These are phyloP conservation scores for Pilatotrama ljubarskyi DNA, from an alignment of 768 basidiomycete genomes.

Conservation along the genomic window DNA sequence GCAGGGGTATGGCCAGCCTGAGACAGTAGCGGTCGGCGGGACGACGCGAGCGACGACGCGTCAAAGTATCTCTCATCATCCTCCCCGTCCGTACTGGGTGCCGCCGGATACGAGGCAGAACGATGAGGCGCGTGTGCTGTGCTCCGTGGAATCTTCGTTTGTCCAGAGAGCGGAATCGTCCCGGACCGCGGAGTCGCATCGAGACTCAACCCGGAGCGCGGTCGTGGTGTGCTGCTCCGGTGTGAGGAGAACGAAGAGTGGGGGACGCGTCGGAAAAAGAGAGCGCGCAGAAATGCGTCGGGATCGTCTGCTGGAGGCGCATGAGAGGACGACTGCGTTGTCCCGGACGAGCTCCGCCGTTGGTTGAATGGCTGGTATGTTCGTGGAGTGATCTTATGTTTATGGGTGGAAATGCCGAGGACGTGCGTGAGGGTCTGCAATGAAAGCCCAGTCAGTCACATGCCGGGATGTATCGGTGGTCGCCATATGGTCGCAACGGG, in stretches of 20 bases:
- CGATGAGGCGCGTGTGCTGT: conserved; percentile 15
- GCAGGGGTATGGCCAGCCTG: conserved; percentile 15
- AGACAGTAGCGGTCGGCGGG: conserved; percentile 23
- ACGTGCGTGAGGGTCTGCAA: conserved; percentile 57
- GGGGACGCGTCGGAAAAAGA: conserved; percentile 28
- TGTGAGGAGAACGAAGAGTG: conserved; percentile 11
- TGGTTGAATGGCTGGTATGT: conserved; percentile 30
- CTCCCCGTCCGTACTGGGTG: conserved; percentile 17
- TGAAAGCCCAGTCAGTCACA: not conserved
- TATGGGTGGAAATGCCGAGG: conserved; percentile 61
- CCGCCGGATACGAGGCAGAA: conserved; percentile 18
- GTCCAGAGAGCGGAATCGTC: conserved; percentile 2
- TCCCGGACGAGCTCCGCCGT: not conserved
- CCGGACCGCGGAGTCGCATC: conserved; percentile 21
- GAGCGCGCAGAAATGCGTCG: conserved; percentile 24
- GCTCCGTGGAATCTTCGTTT: not conserved
- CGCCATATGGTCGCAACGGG: not conserved
- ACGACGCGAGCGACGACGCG: conserved; percentile 26
- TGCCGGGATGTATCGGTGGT: not conserved
- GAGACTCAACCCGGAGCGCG: conserved; percentile 18
- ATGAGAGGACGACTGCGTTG: conserved; percentile 28
- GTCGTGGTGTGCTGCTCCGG: conserved; percentile 11
- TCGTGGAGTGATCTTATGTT: conserved; percentile 46
- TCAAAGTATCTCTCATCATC: conserved; percentile 26
- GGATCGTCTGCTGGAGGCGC: conserved; percentile 8